Base-by-base conservation (phyloP, 176 grass and related monocot species). In the Rhipidocladum racemiflorum region DNA sequence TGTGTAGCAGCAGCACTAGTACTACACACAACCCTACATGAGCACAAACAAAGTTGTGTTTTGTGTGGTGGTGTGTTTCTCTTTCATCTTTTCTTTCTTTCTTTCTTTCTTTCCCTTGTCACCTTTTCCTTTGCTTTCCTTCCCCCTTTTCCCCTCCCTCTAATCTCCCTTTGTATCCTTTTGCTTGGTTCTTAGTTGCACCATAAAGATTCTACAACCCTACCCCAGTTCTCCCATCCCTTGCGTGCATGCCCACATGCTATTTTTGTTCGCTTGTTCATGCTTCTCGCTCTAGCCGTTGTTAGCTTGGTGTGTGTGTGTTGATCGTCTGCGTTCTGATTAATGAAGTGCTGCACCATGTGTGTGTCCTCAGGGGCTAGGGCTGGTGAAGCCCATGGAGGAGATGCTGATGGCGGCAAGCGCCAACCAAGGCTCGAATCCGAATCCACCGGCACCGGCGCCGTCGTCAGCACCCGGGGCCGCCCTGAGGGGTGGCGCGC, bases 301-400 rank as follows among this genome's bases (percentile, higher is more conserved):
- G 39, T 51, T 90, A 66, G 55, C 56, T 70, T 15, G 65, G 21
- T 28, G 2, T 83, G 5, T 66, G n/a, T n/a, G 32, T 54, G 20
- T 61, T 92, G 81, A 65, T 87, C 74, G 65, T 54, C 73, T 76
- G 70, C 39, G 65, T 77, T 54, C 61, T 83, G 17, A 68, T 55
- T 88, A 15, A 74, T 83, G 61, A 35, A 56, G 11, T 65, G 28
- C 71, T 81, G 70, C 77, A 66, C 72, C 49, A 87, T 92, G 87
- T 60, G 65, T 78, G 59, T 59, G 23, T 80, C 76, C 7, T 74
- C 78, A 94, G 89, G 89, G 86, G 42, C 48, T 91, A 75, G 91
- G 91, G 87, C 84, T 91, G 56, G 85, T 91, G 85, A 94, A 90
- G 82, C 94, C 94, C 68, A 91, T 93, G 91, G 94, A 94, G 79